These are phyloP conservation scores for Atkinsonella texensis DNA, from an alignment of 2,329 filamentous ascomycete species.

Conservation along the genomic window DNA sequence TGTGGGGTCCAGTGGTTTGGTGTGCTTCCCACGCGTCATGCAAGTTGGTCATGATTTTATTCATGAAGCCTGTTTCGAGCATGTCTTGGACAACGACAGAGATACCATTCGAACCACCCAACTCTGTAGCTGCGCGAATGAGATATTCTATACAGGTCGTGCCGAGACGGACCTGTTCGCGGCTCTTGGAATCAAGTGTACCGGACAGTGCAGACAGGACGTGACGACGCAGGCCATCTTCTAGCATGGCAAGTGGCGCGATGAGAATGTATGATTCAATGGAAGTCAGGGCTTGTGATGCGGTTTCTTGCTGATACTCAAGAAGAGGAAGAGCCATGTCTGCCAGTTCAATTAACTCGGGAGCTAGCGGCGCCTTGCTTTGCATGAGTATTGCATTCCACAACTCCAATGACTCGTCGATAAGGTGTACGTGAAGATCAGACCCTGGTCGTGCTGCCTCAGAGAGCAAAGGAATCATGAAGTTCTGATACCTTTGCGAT, in stretches of 20 bases:
- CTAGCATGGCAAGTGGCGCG: slow-evolving; percentile 54
- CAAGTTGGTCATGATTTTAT: slow-evolving; percentile 52
- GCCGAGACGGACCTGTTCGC: slow-evolving; percentile 46
- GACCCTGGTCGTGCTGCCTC: slow-evolving; percentile 69
- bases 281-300: slow-evolving; percentile 49
- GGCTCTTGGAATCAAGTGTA: slow-evolving; percentile 38
- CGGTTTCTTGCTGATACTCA: slow-evolving; percentile 52
- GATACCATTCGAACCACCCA: slow-evolving; percentile 51
- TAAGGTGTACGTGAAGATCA: slow-evolving; percentile 64
- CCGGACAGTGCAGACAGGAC: slow-evolving; percentile 37
- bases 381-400: slow-evolving; percentile 68
- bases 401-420: slow-evolving; percentile 84
- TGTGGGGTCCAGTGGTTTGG: slow-evolving; percentile 71
- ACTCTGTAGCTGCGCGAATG: slow-evolving; percentile 47
- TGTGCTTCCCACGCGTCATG: slow-evolving; percentile 61
- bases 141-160: slow-evolving; percentile 52
- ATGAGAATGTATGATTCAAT: slow-evolving; percentile 60
- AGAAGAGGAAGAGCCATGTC: slow-evolving; percentile 54
- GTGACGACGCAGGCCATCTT: slow-evolving; percentile 39
- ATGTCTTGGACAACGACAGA: slow-evolving; percentile 54
- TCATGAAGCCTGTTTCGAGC: slow-evolving; percentile 49
- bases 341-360: slow-evolving; percentile 50
- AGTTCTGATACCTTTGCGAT: slow-evolving; percentile 64
- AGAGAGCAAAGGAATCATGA: slow-evolving; percentile 72
- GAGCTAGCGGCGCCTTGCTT: slow-evolving; percentile 47